These are phyloP conservation scores for Phtheirospermum japonicum DNA, from an alignment of 257 asterid species.

Conservation along the genomic window DNA sequence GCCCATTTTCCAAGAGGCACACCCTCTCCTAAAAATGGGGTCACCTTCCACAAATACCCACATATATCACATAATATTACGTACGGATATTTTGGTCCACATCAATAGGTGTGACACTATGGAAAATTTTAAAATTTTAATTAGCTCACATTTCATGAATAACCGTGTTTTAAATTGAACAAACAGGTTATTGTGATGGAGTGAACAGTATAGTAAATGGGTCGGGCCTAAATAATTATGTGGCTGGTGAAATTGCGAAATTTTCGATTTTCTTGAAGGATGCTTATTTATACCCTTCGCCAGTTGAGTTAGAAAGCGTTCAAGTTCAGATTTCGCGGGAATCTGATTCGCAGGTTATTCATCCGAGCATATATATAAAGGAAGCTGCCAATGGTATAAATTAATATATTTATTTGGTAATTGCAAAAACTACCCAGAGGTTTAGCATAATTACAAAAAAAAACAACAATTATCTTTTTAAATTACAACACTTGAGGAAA, in stretches of 20 bases:
- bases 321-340: slow-evolving; percentile 53
- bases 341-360: slow-evolving; percentile 38
- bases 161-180: background rate
- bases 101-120: no score
- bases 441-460: background rate
- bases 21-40: no score
- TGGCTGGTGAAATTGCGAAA: slow-evolving; percentile 55
- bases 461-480: background rate
- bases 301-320: slow-evolving; percentile 48
- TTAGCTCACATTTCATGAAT: no score
- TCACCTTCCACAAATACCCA: no score
- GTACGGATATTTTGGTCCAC: no score
- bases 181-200: slow-evolving; percentile 86
- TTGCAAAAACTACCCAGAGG: background rate
- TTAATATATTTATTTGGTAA: background rate
- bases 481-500: no score
- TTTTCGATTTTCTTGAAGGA: slow-evolving; percentile 76
- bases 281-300: slow-evolving; percentile 85
- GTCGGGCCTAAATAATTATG: slow-evolving; percentile 64
- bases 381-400: slow-evolving; percentile 44
- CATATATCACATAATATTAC: no score
- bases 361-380: slow-evolving; percentile 41
- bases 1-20: no score
- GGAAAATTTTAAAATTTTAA: no score
- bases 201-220: slow-evolving; percentile 74